These are phyloP conservation scores for Conidiobolus incongruus DNA, from an alignment of 371 early-diverging fungal genomes.

Conservation along the genomic window DNA sequence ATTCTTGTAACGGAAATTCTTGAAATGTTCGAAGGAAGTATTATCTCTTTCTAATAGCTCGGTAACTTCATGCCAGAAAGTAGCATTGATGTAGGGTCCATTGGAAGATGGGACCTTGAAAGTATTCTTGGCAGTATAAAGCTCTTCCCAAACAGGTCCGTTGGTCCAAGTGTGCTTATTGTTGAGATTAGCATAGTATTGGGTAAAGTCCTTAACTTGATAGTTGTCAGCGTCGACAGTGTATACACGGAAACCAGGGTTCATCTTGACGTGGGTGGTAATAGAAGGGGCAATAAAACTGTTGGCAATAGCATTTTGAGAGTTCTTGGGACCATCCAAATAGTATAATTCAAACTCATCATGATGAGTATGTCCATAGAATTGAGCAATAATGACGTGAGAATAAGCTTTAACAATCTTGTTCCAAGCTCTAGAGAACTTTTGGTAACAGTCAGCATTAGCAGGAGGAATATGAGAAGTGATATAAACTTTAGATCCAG, in stretches of 20 bases:
- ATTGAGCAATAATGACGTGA: constrained; percentile 7
- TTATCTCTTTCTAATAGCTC: background rate
- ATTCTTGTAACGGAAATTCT: background rate
- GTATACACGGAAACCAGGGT: constrained; percentile 8
- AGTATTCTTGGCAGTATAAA: constrained; percentile 4
- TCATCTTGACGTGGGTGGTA: constrained; percentile 3
- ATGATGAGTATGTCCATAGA: constrained; percentile 7
- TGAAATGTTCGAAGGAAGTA: background rate
- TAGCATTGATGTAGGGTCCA: background rate
- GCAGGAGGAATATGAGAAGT: constrained; percentile 1
- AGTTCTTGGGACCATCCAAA: background rate
- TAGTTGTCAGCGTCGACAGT: constrained; percentile 2
- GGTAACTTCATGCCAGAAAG: constrained; percentile 3
- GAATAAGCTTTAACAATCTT: constrained; percentile 4
- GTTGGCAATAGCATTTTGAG: background rate
- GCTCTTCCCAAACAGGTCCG: constrained; percentile 1
- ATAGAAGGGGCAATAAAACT: constrained; percentile 7
- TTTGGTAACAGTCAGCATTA: constrained; percentile 2
- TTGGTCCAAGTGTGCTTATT: background rate
- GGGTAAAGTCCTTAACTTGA: constrained; percentile 4
- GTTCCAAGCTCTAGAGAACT: background rate
- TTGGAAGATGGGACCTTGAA: background rate
- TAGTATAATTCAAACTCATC: constrained; percentile 8
- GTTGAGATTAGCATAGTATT: constrained; percentile 5
- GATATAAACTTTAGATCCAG: constrained; percentile 6